Evolutionary conservation across 2,329 filamentous ascomycete genomes (phyloP), one percentile per base, ranked within the genome.

Genomic region (Cryphonectria carpinicola): DNA sequence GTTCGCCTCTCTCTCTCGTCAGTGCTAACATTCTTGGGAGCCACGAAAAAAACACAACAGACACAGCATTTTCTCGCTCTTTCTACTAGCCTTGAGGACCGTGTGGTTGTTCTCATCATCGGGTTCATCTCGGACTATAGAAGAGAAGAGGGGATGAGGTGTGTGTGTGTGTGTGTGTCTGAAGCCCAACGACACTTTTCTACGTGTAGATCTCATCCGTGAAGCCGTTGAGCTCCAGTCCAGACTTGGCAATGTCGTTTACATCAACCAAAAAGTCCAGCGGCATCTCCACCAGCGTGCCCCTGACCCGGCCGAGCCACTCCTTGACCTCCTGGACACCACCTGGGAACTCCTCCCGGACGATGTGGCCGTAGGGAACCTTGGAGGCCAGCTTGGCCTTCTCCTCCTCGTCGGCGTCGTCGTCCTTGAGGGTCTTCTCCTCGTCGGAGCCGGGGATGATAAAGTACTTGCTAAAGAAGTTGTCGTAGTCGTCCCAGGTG

Each of bases 221-320:
- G 75, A 94, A 80, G 37, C 86, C 85, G 81, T 95, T 94, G 74
- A 94, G 81, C 32, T 87, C 86, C 76, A 97, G 76, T 0, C 94
- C 94, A 75, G 94, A 89, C 85, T 94, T 91, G 4, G 95, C 95
- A 79, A 98, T 90, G 79, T 98, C 94, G 76, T 93, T 88, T 11
- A 89, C 87, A 46, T 94, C 92, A 76, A 92, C 91, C 79, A 97
- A 83, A 83, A 98, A 98, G 74, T 93, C 85, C 75, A 98, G 84
- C 39, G 94, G 94, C 95, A 98, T 98, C 84, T 97, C 93, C 10
- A 98, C 92, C 62, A 94, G 81, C 11, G 87, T 92, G 2, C 92
- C 92, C 72, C 89, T 87, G 54, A 95, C 84, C 68, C 88, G 85
- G 69, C 85, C 84, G 68, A 95, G 82, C 81, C 89, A 87, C 66